phyloP scores from a whole-genome alignment of 345 rosid species.

The Gossypium turneri region DNA sequence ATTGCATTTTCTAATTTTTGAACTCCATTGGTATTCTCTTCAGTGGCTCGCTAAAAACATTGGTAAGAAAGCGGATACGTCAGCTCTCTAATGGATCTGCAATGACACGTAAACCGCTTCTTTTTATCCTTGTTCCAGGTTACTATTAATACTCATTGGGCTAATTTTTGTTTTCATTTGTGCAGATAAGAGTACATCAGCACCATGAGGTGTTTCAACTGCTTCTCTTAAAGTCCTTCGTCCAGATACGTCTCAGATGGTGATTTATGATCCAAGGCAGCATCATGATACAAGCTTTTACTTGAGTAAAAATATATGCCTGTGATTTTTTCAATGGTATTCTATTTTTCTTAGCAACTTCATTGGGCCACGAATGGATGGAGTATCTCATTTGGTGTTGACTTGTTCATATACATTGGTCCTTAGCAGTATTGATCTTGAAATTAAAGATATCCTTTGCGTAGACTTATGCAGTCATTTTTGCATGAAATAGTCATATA shows the following conservation, averaged over 20 bases:
- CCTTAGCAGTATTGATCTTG: neutral
- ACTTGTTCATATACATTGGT: neutral
- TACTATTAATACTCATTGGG: constrained; percentile 12
- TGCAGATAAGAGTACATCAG: constrained; percentile 37
- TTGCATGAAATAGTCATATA: neutral
- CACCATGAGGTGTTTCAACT: constrained; percentile 32
- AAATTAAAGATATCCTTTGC: neutral
- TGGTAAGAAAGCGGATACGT: constrained; percentile 67
- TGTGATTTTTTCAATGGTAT: constrained; percentile 1
- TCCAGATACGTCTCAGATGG: constrained; percentile 74
- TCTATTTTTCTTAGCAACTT: neutral
- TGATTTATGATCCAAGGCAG: constrained; percentile 64
- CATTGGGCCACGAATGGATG: neutral
- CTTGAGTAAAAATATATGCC: neutral
- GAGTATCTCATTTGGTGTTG: neutral
- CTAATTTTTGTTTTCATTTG: constrained; percentile 12
- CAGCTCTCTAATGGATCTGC: constrained; percentile 42
- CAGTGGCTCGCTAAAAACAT: constrained; percentile 75
- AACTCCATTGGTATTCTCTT: constrained; percentile 9
- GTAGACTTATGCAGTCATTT: neutral
- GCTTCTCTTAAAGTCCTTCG: constrained; percentile 45
- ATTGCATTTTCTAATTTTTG: neutral
- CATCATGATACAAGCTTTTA: constrained; percentile 46
- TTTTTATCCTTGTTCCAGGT: constrained; percentile 7
- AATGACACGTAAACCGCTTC: constrained; percentile 34